Percentiles rank a stretch among this genome's conserved stretches.
Conservation (phyloP, 108 stramenopile genomes). For the Nitzschia sp. region DNA sequence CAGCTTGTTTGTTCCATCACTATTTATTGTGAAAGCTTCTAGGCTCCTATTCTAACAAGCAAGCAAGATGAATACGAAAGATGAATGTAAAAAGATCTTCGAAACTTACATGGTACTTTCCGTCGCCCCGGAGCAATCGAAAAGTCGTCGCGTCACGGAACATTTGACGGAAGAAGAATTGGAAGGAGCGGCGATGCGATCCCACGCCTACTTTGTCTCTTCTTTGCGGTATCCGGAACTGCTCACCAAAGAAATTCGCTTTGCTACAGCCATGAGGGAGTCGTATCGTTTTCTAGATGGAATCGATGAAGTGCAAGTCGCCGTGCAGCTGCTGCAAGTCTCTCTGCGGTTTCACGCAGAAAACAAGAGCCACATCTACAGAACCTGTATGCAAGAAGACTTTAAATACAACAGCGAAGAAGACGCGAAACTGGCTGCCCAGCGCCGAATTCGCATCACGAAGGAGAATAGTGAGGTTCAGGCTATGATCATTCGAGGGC, state of each 20-base stretch:
- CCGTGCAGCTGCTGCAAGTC: constrained; percentile 11
- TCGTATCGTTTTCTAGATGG: constrained; percentile 26
- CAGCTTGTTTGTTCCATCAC: no score
- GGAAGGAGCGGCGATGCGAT: constrained; percentile 30
- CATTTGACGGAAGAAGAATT: constrained; percentile 27
- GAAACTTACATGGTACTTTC: constrained; percentile 4
- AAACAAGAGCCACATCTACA: constrained; percentile 11
- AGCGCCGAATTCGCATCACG: constrained; percentile 15
- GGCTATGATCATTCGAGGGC: constrained; percentile 30
- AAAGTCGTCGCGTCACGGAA: constrained; percentile 12
- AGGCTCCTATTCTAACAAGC: no score
- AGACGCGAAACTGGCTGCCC: constrained; percentile 3
- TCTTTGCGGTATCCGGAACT: background rate
- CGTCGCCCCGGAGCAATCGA: background rate
- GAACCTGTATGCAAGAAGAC: constrained; percentile 27
- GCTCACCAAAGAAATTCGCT: constrained; percentile 1
- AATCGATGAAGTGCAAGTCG: constrained; percentile 4
- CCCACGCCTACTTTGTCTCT: constrained; percentile 37
- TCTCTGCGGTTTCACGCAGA: constrained; percentile 21
- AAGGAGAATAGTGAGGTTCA: constrained; percentile 31
- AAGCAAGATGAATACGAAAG: no score
- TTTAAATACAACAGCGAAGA: constrained; percentile 9
- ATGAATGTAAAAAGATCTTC: constrained; percentile 22
- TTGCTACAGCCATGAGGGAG: constrained; percentile 35
- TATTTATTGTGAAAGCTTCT: no score